Evolutionary conservation across 768 basidiomycete genomes (phyloP).

Genomic region (Mycena crocata): DNA sequence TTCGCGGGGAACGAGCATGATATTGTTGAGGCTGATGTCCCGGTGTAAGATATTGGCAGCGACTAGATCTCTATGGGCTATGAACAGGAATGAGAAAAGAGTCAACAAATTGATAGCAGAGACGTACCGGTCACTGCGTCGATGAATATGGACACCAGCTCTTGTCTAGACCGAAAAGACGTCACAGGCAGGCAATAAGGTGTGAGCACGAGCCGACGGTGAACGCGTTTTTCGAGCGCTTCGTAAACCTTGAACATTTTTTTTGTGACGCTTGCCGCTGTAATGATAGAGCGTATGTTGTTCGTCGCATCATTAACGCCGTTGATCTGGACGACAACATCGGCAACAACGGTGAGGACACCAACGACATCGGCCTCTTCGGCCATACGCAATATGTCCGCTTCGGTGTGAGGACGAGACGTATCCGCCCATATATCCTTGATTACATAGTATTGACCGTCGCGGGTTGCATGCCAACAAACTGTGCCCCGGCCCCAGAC

Average conservation of each 20-base stretch:
- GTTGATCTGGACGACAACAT: background rate
- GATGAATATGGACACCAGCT: background rate
- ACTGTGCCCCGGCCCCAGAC: slow-evolving; percentile 8
- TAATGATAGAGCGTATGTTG: background rate
- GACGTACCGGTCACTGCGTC: background rate
- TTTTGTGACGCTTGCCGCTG: background rate
- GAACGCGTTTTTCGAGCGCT: background rate
- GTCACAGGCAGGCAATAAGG: background rate
- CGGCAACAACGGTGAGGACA: background rate
- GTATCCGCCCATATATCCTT: slow-evolving; percentile 11
- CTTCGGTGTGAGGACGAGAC: slow-evolving; percentile 3
- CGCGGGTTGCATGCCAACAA: background rate
- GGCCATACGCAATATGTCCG: background rate
- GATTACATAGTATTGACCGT: background rate
- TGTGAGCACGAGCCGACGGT: slow-evolving; percentile 5
- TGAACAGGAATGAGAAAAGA: background rate
- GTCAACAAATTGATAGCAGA: background rate
- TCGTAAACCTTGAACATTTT: background rate
- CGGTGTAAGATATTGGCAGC: background rate
- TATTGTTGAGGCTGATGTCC: slow-evolving; percentile 5
- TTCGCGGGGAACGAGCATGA: background rate
- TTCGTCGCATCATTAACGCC: background rate
- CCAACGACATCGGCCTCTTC: background rate
- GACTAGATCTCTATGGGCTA: background rate
- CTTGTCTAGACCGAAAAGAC: background rate